phyloP scores from a whole-genome alignment of 2,329 filamentous ascomycete species.

The Colletotrichum tanaceti region DNA sequence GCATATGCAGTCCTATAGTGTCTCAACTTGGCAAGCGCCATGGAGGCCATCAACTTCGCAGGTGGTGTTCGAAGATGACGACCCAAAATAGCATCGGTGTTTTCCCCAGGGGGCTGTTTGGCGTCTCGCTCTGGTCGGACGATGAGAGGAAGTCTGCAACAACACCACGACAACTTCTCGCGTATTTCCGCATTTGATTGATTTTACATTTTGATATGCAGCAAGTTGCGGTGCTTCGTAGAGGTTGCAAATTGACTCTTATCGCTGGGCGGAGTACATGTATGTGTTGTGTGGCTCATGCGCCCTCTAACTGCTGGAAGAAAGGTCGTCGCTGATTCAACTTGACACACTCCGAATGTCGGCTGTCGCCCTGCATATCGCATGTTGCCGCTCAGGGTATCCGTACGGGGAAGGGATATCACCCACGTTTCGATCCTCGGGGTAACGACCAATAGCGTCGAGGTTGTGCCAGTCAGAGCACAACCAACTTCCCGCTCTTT shows the following conservation, averaged over 20 bases:
- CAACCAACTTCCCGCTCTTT: not conserved
- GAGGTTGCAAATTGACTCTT: conserved; percentile 3
- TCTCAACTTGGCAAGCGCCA: conserved; percentile 16
- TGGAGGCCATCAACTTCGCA: not conserved
- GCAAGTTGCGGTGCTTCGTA: conserved; percentile 16
- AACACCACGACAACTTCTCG: conserved; percentile 6
- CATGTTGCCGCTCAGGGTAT: conserved; percentile 19
- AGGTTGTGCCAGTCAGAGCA: conserved; percentile 9
- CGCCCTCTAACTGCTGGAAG: no score
- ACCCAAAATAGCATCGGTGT: conserved; percentile 37
- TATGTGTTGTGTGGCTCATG: no score
- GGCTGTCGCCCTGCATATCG: conserved; percentile 26
- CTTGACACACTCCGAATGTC: no score
- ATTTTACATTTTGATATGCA: not conserved
- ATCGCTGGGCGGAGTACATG: no score
- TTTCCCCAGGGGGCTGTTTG: conserved; percentile 23
- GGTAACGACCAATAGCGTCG: conserved; percentile 8
- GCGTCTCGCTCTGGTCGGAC: conserved; percentile 25
- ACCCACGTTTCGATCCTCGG: conserved; percentile 26
- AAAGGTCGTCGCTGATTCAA: no score
- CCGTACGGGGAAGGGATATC: not conserved
- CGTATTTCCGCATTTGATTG: conserved; percentile 18
- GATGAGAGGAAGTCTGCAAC: conserved; percentile 4
- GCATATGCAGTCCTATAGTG: conserved; percentile 9
- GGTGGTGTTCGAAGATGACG: not conserved